A percentile compares a stretch with the other conserved stretches of the same genome.
These are phyloP conservation scores for Leptographium wingfieldii DNA, from an alignment of 2,329 filamentous ascomycete genomes.

Conservation along the genomic window DNA sequence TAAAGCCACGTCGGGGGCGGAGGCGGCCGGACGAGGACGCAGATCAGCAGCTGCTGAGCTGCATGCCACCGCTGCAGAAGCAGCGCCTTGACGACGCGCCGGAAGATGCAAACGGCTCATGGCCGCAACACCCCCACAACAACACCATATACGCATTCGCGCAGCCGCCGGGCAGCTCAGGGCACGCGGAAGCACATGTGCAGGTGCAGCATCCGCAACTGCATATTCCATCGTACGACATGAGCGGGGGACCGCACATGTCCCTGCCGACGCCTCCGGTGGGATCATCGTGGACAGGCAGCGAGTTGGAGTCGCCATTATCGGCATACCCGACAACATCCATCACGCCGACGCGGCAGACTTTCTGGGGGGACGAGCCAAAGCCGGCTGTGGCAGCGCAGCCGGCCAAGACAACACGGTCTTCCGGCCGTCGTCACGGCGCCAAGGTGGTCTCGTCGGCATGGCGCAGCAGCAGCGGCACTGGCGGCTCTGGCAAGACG, in stretches of 20 bases:
- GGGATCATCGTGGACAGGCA: conserved; percentile 28
- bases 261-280: conserved; percentile 14
- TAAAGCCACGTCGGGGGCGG: conserved; percentile 47
- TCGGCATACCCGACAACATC: conserved; percentile 68
- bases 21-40: conserved; percentile 50
- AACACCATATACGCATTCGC: too few relatives aligned
- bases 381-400: conserved; percentile 53
- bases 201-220: background rate
- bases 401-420: conserved; percentile 33
- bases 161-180: too few relatives aligned
- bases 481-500: conserved; percentile 53
- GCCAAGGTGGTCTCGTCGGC: conserved; percentile 80
- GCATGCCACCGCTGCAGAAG: conserved; percentile 42
- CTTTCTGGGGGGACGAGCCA: conserved; percentile 54
- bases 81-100: conserved; percentile 33
- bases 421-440: conserved; percentile 53
- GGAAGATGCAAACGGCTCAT: background rate
- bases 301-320: conserved; percentile 47
- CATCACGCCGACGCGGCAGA: conserved; percentile 48
- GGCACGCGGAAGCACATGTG: too few relatives aligned
- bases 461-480: conserved; percentile 59
- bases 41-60: conserved; percentile 22
- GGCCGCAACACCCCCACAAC: background rate
- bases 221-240: conserved; percentile 7
- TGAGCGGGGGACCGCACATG: conserved; percentile 13